Conservation (phyloP, 768 basidiomycete genomes). For the Cystofilobasidium capitatum region DNA sequence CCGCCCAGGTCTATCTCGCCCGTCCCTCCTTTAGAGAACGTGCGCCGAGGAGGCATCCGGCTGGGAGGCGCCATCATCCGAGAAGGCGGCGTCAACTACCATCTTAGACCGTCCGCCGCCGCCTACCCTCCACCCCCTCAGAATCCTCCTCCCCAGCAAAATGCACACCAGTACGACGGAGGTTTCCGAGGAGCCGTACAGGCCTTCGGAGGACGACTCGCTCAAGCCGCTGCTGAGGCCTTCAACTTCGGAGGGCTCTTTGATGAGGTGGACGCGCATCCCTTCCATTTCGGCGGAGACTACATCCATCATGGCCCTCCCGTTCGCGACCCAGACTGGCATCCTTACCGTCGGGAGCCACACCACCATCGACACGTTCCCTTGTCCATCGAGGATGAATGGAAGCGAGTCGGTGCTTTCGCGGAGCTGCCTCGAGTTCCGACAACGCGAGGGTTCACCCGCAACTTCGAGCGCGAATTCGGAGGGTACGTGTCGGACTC, state of each 20-base stretch:
- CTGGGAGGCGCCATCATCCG: not conserved
- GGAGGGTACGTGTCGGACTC: conserved; percentile 3
- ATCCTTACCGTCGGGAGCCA: too few relatives aligned
- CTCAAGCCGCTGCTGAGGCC: too few relatives aligned
- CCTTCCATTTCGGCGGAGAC: too few relatives aligned
- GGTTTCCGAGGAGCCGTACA: not conserved
- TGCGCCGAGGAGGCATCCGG: not conserved
- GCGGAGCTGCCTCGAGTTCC: not conserved
- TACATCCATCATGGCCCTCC: too few relatives aligned
- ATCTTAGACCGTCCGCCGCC: not conserved
- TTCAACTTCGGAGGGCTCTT: too few relatives aligned
- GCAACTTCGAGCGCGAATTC: conserved; percentile 5
- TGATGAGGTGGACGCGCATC: too few relatives aligned
- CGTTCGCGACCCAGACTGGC: too few relatives aligned
- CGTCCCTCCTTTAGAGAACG: not conserved
- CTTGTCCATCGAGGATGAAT: not conserved
- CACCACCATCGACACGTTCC: not conserved
- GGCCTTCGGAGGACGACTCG: too few relatives aligned
- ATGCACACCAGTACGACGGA: not conserved
- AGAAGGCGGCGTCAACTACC: not conserved
- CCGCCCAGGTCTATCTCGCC: not conserved
- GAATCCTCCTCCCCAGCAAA: not conserved
- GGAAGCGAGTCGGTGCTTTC: not conserved
- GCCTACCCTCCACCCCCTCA: not conserved
- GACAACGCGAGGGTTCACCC: not conserved